A percentile compares a stretch with the other conserved stretches of the same genome.
phyloP scores from a whole-genome alignment of 2,329 filamentous ascomycete species.

The Fusarium pseudocircinatum region DNA sequence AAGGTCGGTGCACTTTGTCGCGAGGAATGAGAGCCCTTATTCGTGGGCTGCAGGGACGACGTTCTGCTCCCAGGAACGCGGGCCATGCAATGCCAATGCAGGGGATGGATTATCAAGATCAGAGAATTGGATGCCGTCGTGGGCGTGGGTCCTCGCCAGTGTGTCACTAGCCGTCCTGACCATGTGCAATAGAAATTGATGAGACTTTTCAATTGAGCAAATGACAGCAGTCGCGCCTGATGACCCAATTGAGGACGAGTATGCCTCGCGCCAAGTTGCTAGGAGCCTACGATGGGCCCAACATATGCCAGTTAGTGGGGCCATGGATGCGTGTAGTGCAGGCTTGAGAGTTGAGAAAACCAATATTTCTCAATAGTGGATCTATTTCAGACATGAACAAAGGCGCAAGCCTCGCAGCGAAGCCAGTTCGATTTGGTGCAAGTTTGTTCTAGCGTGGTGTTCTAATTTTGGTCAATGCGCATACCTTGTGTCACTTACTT shows the following conservation, averaged over 20 bases:
- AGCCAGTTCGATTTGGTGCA: slow-evolving; percentile 2
- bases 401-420: not conserved
- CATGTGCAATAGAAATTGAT: slow-evolving; percentile 44
- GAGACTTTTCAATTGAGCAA: slow-evolving; percentile 33
- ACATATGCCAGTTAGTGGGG: slow-evolving; percentile 31
- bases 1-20: slow-evolving; percentile 19
- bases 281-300: slow-evolving; percentile 24
- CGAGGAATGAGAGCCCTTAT: slow-evolving; percentile 30
- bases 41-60: slow-evolving; percentile 25
- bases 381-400: slow-evolving; percentile 2
- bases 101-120: slow-evolving; percentile 33
- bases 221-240: slow-evolving; percentile 38
- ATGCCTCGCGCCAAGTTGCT: slow-evolving; percentile 41
- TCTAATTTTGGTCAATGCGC: slow-evolving; percentile 12
- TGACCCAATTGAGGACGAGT: slow-evolving; percentile 41
- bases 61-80: slow-evolving; percentile 34
- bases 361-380: slow-evolving; percentile 21
- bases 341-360: slow-evolving; percentile 27
- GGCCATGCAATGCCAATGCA: slow-evolving; percentile 36
- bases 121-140: slow-evolving; percentile 27
- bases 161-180: slow-evolving; percentile 40
- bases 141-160: slow-evolving; percentile 34
- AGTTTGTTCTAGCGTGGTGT: not conserved
- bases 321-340: slow-evolving; percentile 1
- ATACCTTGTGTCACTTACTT: not conserved